Evolutionary conservation across 2,329 filamentous ascomycete genomes (phyloP).

Genomic region (Neonectria coccinea): DNA sequence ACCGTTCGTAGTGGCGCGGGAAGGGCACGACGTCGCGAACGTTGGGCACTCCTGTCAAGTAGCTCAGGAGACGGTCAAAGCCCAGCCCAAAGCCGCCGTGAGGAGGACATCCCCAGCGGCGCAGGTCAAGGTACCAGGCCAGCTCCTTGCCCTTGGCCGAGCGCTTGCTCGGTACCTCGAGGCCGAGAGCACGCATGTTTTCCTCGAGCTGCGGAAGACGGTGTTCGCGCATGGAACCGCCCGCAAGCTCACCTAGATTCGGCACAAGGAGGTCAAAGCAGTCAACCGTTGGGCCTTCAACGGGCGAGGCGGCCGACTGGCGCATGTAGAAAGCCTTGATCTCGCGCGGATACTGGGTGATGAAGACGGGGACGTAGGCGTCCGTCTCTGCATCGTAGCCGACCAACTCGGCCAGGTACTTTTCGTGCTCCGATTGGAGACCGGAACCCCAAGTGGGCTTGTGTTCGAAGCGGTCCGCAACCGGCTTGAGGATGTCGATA

Average conservation of each 20-base stretch:
- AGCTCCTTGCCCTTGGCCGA: constrained; percentile 55
- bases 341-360: constrained; percentile 89
- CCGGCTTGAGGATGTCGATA: constrained; percentile 73
- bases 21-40: constrained; percentile 89
- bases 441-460: constrained; percentile 77
- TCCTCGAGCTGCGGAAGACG: constrained; percentile 73
- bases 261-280: constrained; percentile 93
- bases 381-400: constrained; percentile 62
- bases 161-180: constrained; percentile 58
- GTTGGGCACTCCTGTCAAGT: constrained; percentile 83
- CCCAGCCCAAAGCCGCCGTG: constrained; percentile 93
- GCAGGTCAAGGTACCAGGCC: constrained; percentile 89
- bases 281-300: constrained; percentile 72
- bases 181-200: constrained; percentile 77
- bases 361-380: constrained; percentile 78
- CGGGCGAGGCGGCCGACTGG: constrained; percentile 48
- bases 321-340: constrained; percentile 89
- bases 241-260: constrained; percentile 86
- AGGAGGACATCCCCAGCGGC: constrained; percentile 89
- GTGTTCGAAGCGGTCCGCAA: constrained; percentile 73
- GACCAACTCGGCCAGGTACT: constrained; percentile 78
- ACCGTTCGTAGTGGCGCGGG: constrained; percentile 77
- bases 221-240: constrained; percentile 91
- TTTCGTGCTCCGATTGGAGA: constrained; percentile 93
- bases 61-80: constrained; percentile 87